Percentiles rank a stretch among this genome's conserved stretches.
phyloP scores from a whole-genome alignment of 352 stramenopile species.

The Halophytophthora batemanensis region DNA sequence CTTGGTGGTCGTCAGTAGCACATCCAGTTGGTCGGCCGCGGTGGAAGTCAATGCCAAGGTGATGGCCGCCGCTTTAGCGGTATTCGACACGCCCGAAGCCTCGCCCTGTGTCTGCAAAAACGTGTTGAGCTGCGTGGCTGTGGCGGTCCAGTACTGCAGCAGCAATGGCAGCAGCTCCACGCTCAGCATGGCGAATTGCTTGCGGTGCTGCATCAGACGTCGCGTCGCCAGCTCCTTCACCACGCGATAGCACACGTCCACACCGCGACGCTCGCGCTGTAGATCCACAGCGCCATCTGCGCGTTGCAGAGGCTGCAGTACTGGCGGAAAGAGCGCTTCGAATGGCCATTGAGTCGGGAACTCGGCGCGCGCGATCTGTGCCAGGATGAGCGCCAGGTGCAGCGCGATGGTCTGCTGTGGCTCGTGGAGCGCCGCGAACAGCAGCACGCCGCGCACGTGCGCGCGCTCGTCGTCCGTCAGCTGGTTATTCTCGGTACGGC shows the following conservation, averaged over 20 bases:
- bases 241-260: conserved; percentile 67
- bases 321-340: conserved; percentile 57
- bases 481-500: conserved; percentile 26
- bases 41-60: conserved; percentile 7
- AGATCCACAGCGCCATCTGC: conserved; percentile 11
- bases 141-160: conserved; percentile 55
- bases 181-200: conserved; percentile 72
- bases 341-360: conserved; percentile 71
- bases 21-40: conserved; percentile 25
- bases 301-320: conserved; percentile 49
- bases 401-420: conserved; percentile 46
- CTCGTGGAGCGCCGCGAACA: conserved; percentile 70
- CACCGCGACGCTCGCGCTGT: conserved; percentile 29
- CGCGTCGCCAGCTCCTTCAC: conserved; percentile 78
- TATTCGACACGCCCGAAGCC: conserved; percentile 3
- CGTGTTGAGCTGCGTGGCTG: conserved; percentile 28
- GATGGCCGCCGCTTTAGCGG: conserved; percentile 10
- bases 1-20: conserved; percentile 58
- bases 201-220: conserved; percentile 78
- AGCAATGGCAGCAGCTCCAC: conserved; percentile 61
- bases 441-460: conserved; percentile 48
- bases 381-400: conserved; percentile 64
- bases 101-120: conserved; percentile 26
- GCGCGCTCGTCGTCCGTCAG: conserved; percentile 41
- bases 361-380: conserved; percentile 66